These are phyloP conservation scores for Tylopilus plumbeoviolaceoides DNA, from an alignment of 768 basidiomycete genomes.

Conservation along the genomic window DNA sequence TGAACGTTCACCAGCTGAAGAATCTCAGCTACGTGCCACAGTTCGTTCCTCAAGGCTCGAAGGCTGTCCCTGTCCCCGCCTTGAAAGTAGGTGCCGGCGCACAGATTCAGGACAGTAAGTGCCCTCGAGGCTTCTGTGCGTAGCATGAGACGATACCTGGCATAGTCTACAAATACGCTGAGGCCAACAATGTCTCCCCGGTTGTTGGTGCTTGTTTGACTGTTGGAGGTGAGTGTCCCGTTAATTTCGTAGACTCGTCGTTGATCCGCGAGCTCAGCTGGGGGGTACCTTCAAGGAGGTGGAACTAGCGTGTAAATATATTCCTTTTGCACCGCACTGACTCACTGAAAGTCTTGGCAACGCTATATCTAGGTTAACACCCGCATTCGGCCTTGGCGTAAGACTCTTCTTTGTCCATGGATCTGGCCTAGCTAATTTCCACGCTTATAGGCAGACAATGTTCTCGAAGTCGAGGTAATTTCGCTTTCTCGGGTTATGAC, in stretches of 20 bases:
- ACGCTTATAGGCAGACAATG: conserved; percentile 38
- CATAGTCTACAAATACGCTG: conserved; percentile 17
- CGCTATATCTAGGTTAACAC: conserved; percentile 28
- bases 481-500: not conserved
- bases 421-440: not conserved
- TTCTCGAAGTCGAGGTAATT: conserved; percentile 37
- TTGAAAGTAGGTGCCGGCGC: conserved; percentile 18
- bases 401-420: not conserved
- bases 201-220: conserved; percentile 20
- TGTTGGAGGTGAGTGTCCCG: conserved; percentile 11
- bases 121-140: not conserved
- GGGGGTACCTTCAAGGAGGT: conserved; percentile 48
- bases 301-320: conserved; percentile 36
- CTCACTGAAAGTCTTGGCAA: not conserved
- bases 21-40: conserved; percentile 11
- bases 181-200: conserved; percentile 10
- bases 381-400: conserved; percentile 41
- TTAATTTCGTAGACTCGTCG: not conserved
- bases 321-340: not conserved
- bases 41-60: conserved; percentile 20
- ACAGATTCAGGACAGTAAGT: conserved; percentile 13
- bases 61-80: conserved; percentile 12
- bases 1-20: conserved; percentile 17
- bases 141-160: not conserved
- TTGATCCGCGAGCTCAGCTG: conserved; percentile 26